Percentiles rank a stretch among this genome's conserved stretches.
Conservation (phyloP, 2,329 filamentous ascomycete genomes). For the Bertia moriformis region DNA sequence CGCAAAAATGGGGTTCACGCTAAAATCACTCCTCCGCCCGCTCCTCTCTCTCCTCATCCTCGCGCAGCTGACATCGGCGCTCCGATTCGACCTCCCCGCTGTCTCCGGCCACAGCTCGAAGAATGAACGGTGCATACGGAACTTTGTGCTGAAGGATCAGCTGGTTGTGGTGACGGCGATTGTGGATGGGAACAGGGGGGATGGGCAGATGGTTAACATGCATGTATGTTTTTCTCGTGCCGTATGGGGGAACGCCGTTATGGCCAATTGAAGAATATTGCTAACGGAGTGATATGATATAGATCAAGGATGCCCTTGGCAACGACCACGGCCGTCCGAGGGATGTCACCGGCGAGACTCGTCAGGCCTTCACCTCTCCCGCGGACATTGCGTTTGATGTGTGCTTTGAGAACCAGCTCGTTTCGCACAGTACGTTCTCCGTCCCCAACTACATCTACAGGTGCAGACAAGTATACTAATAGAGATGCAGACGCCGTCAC, state of each 20-base stretch:
- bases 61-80: slow-evolving; percentile 41
- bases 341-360: slow-evolving; percentile 80
- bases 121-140: slow-evolving; percentile 81
- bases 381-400: slow-evolving; percentile 88
- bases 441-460: slow-evolving; percentile 9
- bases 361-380: slow-evolving; percentile 86
- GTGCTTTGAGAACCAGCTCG: slow-evolving; percentile 77
- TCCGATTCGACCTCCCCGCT: slow-evolving; percentile 88
- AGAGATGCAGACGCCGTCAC: background rate
- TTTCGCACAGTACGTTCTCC: background rate
- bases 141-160: slow-evolving; percentile 85
- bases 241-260: slow-evolving; percentile 1
- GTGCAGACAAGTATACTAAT: slow-evolving; percentile 21
- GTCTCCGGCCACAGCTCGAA: slow-evolving; percentile 42
- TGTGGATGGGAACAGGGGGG: slow-evolving; percentile 70
- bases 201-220: slow-evolving; percentile 89
- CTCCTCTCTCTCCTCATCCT: slow-evolving; percentile 43
- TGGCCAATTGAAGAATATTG: slow-evolving; percentile 1
- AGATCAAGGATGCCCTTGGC: slow-evolving; percentile 90
- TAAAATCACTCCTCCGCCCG: slow-evolving; percentile 18
- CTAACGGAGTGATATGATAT: slow-evolving; percentile 5
- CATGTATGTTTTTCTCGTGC: slow-evolving; percentile 44
- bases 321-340: slow-evolving; percentile 90
- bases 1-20: no score
- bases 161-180: slow-evolving; percentile 90